Conservation (phyloP, 208 protist species). For the Trypanosoma lewisi region DNA sequence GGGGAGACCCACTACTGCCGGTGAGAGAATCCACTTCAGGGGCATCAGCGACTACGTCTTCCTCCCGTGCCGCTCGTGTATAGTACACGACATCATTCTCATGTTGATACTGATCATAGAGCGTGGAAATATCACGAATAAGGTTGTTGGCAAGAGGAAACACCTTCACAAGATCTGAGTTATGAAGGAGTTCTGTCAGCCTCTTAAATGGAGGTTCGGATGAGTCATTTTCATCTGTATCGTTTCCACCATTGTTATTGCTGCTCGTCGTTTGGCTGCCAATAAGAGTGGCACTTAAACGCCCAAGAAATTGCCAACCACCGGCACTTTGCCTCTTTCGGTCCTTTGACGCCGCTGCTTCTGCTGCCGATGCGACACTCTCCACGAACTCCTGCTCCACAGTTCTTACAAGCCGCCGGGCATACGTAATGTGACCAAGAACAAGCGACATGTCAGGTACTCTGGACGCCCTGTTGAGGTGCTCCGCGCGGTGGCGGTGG, state of each 20-base stretch:
- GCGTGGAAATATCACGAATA: constrained; percentile 29
- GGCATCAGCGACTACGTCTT: constrained; percentile 46
- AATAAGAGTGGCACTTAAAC: constrained; percentile 23
- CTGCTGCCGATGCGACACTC: neutral
- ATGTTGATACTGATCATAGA: constrained; percentile 42
- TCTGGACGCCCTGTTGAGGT: constrained; percentile 32
- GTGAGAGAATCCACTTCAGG: constrained; percentile 21
- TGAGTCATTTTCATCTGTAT: neutral
- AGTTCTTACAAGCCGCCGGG: constrained; percentile 38
- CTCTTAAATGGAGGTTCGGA: constrained; percentile 10
- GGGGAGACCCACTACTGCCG: neutral
- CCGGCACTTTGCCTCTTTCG: neutral
- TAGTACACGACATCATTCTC: constrained; percentile 73
- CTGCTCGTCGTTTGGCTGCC: neutral
- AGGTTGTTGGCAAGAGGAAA: constrained; percentile 44
- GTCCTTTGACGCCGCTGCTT: neutral
- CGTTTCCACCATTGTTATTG: neutral
- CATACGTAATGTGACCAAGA: constrained; percentile 65
- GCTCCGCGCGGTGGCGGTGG: constrained; percentile 58
- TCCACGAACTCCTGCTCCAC: constrained; percentile 14
- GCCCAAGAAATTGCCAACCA: constrained; percentile 19
- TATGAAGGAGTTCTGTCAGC: constrained; percentile 20
- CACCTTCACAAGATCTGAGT: constrained; percentile 40
- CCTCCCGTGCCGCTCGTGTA: constrained; percentile 24
- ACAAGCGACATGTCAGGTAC: constrained; percentile 59